Evolutionary conservation across 345 rosid species (phyloP).

Genomic region (Mercurialis annua): DNA sequence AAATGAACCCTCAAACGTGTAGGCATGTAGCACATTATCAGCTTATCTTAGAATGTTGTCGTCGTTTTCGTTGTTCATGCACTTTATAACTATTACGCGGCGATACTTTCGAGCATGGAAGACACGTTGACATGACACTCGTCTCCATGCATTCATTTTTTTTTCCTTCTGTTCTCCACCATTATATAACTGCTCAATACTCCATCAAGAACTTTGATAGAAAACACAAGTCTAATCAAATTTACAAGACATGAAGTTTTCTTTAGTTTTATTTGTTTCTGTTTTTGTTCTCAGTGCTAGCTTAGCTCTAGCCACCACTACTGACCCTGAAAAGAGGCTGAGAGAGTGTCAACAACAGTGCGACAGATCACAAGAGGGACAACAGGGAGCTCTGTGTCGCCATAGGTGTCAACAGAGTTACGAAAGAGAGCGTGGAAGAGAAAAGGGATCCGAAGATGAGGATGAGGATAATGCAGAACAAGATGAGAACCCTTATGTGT

Average conservation of each 20-base stretch:
- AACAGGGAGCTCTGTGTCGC: slow-evolving; percentile 26
- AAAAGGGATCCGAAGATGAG: neutral
- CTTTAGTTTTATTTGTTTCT: slow-evolving; percentile 16
- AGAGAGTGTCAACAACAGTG: slow-evolving; percentile 35
- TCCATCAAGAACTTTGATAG: neutral
- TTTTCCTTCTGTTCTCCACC: neutral
- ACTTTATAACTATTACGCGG: slow-evolving; percentile 12
- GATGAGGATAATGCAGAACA: neutral
- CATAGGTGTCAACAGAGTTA: slow-evolving; percentile 25
- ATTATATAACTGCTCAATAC: neutral
- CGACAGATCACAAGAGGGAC: slow-evolving; percentile 12
- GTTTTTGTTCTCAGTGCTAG: slow-evolving; percentile 21
- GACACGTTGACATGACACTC: slow-evolving; percentile 34
- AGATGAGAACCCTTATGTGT: slow-evolving; percentile 24
- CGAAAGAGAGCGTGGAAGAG: neutral
- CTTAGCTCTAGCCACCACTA: slow-evolving; percentile 26
- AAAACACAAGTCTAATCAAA: neutral
- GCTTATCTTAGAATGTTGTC: no score
- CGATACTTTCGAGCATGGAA: slow-evolving; percentile 1
- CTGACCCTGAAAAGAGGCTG: slow-evolving; percentile 20
- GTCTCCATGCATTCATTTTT: slow-evolving; percentile 31
- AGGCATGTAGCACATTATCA: neutral
- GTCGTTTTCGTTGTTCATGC: neutral
- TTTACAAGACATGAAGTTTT: slow-evolving; percentile 21
- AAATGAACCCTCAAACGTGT: no score